Base-by-base conservation (phyloP, 75 land plant species). In the Adiantum capillusveneris region DNA sequence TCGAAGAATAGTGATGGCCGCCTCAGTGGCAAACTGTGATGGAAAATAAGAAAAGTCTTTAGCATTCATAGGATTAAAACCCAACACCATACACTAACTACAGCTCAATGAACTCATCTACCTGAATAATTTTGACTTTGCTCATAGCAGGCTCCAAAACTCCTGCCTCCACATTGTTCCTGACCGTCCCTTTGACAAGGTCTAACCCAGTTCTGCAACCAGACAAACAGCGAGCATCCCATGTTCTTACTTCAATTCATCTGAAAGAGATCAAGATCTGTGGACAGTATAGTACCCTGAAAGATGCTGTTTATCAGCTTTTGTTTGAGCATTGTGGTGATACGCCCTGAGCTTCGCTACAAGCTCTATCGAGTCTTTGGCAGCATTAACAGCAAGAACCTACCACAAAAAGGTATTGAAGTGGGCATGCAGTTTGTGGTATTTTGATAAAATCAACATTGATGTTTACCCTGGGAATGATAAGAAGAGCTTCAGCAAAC, bases 121-220 rank as follows among this genome's bases (percentile, higher is more conserved):
- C 97, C 90, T 92, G 97, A 25, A 94, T 83, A 19, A 89, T 94
- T 65, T 94, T 94, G 26, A 86, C 81, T 83, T 89, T 94, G 72
- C 96, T 89, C 90, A 94, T 86, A n/a, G 98, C 84, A 61, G 98
- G 98, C 63, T 89, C 98, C 41, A 94, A 80, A 25, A 86, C 98
- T 21, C 98, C 98, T 50, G 96, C 96, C 68, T 94, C 96, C 12
- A 94, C 72, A 63, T 89, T 89, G 75, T 89, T 86, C 48, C 94
- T 76, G 19, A 89, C 65, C 6, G 63, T 67, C 20, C 98, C 98
- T 39, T 94, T 88, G 25, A 52, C 34, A 60, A 94, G 84, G 29
- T 94, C 98, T 13, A 94, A 62, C 14, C 98, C 98, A 81, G 79
- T 85, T 66, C 98, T 92, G 79, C 60, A 79, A 57, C 49, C 25